Base-by-base conservation (phyloP, 169 alveolate species). In the Cryptosporidium sp. region DNA sequence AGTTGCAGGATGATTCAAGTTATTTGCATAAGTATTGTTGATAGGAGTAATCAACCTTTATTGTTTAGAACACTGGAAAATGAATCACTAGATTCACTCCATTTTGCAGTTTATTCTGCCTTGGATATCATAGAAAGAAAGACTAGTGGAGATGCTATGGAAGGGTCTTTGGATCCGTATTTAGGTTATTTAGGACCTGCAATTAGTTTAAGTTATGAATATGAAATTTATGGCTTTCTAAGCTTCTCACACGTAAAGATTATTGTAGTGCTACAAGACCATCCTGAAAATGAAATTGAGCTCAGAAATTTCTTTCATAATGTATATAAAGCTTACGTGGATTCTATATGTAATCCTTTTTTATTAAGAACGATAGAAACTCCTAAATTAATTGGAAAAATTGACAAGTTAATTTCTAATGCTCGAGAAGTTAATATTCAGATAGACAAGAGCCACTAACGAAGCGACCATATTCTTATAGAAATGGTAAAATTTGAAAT, bases 141-240 rank as follows among this genome's bases (percentile, higher is more conserved):
- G 52, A 37, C 75, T 14, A 62, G 55, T 18, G 29, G 65, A n/a
- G 89, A 80, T 41, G 43, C 71, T 2, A 10, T 59, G 23, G 69
- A 62, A 29, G 68, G 75, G 21, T 48, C 73, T 26, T 41, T 62
- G 55, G 89, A 80, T 14, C 55, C 89, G 7, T 80, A 80, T 80
- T 62, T 80, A 12, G 89, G 89, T 3, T 80, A 80, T 43, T 67
- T 80, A 29, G 89, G 89, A 1, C 89, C 89, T 9, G 89, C 89
- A 14, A 80, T 80, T 26, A 80, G 80, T 80, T 45, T 67, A 23
- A 80, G 48, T 26, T 80, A 80, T 62, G 89, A 80, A 41, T 80
- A 80, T 67, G 89, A 80, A 62, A 61, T 80, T 43, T 80, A 80
- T 80, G 89, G 89, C 55, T 80, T 62, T 43, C 70, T 65, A 62